Percentiles rank a stretch among this genome's conserved stretches.
phyloP scores from a whole-genome alignment of 345 rosid genomes.

The Mercurialis annua region DNA sequence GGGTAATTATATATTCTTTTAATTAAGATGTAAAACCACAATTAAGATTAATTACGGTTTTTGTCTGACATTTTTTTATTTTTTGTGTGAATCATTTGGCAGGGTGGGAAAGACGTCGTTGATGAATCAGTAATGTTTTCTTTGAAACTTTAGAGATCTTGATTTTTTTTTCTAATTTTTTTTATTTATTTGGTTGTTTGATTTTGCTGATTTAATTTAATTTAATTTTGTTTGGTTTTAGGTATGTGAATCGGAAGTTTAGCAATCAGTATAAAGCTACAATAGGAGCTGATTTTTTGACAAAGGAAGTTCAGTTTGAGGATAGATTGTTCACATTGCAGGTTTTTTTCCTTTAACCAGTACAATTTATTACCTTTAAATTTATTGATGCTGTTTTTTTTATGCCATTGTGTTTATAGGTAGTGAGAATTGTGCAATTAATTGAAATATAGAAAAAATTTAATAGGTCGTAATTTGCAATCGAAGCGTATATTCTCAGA shows the following conservation, averaged over 20 bases:
- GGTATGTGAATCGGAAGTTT: slow-evolving; percentile 89
- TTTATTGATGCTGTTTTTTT: not conserved
- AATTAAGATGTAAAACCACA: no score
- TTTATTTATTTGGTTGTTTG: not conserved
- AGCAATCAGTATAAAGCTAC: slow-evolving; percentile 95
- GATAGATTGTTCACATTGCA: slow-evolving; percentile 89
- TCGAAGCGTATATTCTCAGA: no score
- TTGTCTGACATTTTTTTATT: not conserved
- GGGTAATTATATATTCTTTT: slow-evolving; percentile 37
- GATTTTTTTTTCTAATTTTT: not conserved
- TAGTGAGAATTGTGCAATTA: no score
- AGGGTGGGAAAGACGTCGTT: slow-evolving; percentile 95
- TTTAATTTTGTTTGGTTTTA: slow-evolving; percentile 22
- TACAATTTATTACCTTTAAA: not conserved
- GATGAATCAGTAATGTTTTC: slow-evolving; percentile 79
- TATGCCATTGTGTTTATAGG: not conserved
- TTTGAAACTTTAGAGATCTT: slow-evolving; percentile 26
- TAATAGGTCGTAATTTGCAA: not conserved
- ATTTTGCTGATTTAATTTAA: not conserved
- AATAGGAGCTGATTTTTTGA: slow-evolving; percentile 91
- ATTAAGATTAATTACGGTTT: not conserved
- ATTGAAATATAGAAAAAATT: not conserved
- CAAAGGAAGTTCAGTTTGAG: slow-evolving; percentile 85
- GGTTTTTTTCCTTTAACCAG: slow-evolving; percentile 35
- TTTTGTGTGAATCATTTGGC: not conserved